phyloP scores from a whole-genome alignment of 164 flowering plant genomes.

The Cinnamomum chago region DNA sequence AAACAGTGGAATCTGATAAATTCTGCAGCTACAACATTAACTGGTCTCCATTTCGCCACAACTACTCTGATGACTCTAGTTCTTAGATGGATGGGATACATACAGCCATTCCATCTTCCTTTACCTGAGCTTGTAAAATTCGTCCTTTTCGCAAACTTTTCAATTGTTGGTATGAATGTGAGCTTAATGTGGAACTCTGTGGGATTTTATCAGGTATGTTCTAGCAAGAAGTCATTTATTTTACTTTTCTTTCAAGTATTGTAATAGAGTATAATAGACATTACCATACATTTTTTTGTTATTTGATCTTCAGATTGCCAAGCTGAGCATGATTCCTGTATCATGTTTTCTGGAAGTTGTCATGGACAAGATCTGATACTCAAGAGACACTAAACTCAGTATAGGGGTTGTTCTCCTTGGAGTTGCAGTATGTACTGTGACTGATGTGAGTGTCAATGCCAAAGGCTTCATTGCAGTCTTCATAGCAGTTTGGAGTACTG shows the following conservation, averaged over 20 bases:
- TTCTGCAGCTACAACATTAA: slow-evolving; percentile 84
- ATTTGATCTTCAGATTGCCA: slow-evolving; percentile 55
- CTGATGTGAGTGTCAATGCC: slow-evolving; percentile 82
- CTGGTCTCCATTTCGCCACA: slow-evolving; percentile 89
- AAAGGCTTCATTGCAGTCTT: slow-evolving; percentile 68
- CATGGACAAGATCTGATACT: slow-evolving; percentile 52
- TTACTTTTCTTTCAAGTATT: background rate
- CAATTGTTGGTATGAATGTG: slow-evolving; percentile 93
- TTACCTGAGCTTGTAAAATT: slow-evolving; percentile 65
- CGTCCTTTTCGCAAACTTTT: slow-evolving; percentile 77
- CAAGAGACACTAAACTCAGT: slow-evolving; percentile 83
- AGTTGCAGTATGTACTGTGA: slow-evolving; percentile 80
- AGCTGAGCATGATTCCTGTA: slow-evolving; percentile 73
- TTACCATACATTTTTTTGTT: background rate
- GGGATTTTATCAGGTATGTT: slow-evolving; percentile 79
- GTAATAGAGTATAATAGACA: background rate
- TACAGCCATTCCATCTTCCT: slow-evolving; percentile 73
- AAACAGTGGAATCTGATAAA: background rate
- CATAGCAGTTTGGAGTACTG: slow-evolving; percentile 80
- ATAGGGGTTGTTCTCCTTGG: slow-evolving; percentile 64
- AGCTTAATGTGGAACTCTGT: slow-evolving; percentile 95
- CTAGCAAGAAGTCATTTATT: background rate
- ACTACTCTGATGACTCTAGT: slow-evolving; percentile 70
- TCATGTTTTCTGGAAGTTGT: slow-evolving; percentile 21
- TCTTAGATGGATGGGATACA: slow-evolving; percentile 74